These are phyloP conservation scores for Pogostemon cablin DNA, from an alignment of 257 asterid genomes.

Conservation along the genomic window DNA sequence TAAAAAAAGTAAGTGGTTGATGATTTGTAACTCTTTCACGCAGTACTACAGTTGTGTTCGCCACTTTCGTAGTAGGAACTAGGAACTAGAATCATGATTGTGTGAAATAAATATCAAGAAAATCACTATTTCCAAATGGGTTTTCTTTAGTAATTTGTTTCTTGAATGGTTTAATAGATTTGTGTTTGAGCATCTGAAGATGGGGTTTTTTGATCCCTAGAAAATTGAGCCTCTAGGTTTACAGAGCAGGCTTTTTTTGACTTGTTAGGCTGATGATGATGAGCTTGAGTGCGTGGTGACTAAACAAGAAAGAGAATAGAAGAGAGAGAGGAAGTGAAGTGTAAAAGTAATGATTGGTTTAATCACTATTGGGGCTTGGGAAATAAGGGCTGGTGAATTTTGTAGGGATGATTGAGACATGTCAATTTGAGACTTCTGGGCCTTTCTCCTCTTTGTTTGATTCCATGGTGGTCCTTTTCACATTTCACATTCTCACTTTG, in stretches of 20 bases:
- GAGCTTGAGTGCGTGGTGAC: constrained; percentile 25
- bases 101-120: not conserved
- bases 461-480: constrained; percentile 49
- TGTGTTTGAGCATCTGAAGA: not conserved
- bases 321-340: constrained; percentile 24
- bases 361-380: constrained; percentile 52
- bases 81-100: not conserved
- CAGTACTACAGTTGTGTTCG: too few relatives aligned
- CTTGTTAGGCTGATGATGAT: not conserved
- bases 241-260: not conserved
- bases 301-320: constrained; percentile 22
- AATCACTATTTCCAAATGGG: not conserved
- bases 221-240: too few relatives aligned
- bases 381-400: constrained; percentile 35
- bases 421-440: constrained; percentile 49
- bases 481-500: constrained; percentile 35
- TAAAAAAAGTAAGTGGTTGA: not conserved
- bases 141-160: not conserved
- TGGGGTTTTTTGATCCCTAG: not conserved
- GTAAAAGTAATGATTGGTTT: constrained; percentile 37
- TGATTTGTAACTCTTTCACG: not conserved
- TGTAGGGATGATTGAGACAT: constrained; percentile 43
- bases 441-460: constrained; percentile 49
- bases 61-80: too few relatives aligned
- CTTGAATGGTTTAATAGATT: not conserved